phyloP scores from a whole-genome alignment of 1,139 yeast genomes.

The Nakaseomyces bracarensis region DNA sequence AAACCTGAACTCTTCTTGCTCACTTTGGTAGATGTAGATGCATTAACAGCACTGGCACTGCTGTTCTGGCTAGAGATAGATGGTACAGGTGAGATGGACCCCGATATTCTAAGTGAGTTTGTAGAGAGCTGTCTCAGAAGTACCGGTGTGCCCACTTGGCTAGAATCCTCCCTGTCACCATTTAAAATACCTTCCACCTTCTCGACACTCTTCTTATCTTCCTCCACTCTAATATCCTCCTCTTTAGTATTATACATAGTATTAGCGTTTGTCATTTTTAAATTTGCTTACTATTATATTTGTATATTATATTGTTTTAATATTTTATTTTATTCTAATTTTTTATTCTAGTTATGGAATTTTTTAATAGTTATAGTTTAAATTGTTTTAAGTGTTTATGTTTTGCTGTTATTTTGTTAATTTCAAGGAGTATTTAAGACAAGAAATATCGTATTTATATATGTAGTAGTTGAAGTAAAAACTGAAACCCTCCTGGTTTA shows the following conservation, averaged over 20 bases:
- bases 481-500: no score
- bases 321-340: neutral
- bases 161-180: neutral
- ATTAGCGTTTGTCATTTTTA: neutral
- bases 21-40: neutral
- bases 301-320: no score
- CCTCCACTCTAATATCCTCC: constrained; percentile 3
- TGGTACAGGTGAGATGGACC: neutral
- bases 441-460: no score
- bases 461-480: no score
- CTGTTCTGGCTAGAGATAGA: constrained; percentile 1
- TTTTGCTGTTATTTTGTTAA: no score
- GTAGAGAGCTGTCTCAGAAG: constrained; percentile 4
- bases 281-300: no score
- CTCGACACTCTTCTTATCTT: constrained; percentile 1
- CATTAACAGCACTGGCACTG: neutral
- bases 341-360: no score
- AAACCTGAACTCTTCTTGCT: constrained; percentile 2
- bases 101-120: neutral
- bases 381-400: no score
- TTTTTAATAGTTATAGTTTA: no score
- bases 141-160: neutral
- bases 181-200: constrained; percentile 3
- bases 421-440: no score
- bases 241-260: neutral